Conservation (phyloP, 139 green algal species). For the Tetradesmus lagerheimii region DNA sequence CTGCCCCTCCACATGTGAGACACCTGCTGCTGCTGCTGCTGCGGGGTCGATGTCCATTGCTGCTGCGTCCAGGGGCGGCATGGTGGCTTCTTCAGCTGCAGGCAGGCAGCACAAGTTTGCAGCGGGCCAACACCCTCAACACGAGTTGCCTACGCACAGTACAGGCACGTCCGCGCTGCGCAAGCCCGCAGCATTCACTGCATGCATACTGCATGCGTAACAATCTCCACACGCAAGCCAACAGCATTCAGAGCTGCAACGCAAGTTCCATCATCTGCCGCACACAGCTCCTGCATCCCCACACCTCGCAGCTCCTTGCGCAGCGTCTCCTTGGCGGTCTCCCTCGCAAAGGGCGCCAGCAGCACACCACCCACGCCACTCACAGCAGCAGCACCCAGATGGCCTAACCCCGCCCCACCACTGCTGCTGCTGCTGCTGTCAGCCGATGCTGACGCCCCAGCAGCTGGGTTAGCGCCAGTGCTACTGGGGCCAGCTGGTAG, state of each 20-base stretch:
- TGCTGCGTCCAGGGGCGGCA: conserved; percentile 13
- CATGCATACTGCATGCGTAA: no score
- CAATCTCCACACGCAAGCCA: no score
- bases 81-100: conserved; percentile 44
- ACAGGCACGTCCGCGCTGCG: no score
- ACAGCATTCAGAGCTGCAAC: no score
- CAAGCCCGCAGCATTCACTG: no score
- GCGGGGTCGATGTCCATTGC: background rate
- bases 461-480: conserved; percentile 10
- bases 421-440: conserved; percentile 43
- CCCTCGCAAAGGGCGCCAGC: background rate
- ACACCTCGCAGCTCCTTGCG: conserved; percentile 30
- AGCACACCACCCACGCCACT: background rate
- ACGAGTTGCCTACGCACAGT: no score
- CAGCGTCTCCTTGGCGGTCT: conserved; percentile 39
- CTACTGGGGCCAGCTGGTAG: background rate
- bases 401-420: background rate
- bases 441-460: background rate
- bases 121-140: background rate
- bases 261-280: no score
- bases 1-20: background rate
- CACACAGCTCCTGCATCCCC: no score
- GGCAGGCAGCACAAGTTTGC: background rate
- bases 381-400: background rate
- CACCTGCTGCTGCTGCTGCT: conserved; percentile 15